A percentile compares a stretch with the other conserved stretches of the same genome.
Conservation (phyloP, 352 stramenopile species). For the Pythium rishiriense region DNA sequence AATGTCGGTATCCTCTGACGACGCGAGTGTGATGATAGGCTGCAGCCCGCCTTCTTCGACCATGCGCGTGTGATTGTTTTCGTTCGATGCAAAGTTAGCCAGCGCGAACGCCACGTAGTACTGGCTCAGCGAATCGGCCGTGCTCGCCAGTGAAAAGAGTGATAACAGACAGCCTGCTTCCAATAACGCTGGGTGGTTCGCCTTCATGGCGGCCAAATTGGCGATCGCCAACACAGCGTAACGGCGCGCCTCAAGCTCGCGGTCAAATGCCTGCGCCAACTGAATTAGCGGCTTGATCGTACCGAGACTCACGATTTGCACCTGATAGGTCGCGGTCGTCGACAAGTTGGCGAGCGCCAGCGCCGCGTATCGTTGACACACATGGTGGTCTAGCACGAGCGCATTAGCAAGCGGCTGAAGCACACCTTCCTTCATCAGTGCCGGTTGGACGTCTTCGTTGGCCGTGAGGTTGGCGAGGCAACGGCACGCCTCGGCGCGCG, state of each 20-base stretch:
- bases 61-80: constrained; percentile 91
- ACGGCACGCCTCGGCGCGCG: constrained; percentile 89
- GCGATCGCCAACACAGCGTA: constrained; percentile 94
- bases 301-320: constrained; percentile 94
- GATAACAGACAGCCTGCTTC: constrained; percentile 90
- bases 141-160: constrained; percentile 94
- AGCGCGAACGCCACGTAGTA: constrained; percentile 95
- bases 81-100: constrained; percentile 94
- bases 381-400: constrained; percentile 86
- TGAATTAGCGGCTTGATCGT: constrained; percentile 90
- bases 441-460: constrained; percentile 92
- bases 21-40: constrained; percentile 93
- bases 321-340: constrained; percentile 91
- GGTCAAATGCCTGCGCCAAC: constrained; percentile 85
- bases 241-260: constrained; percentile 92
- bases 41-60: constrained; percentile 95
- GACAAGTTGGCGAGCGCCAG: constrained; percentile 94
- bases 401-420: constrained; percentile 90
- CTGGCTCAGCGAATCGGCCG: constrained; percentile 90
- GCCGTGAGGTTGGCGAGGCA: constrained; percentile 95
- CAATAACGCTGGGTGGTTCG: constrained; percentile 93
- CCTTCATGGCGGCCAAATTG: constrained; percentile 94
- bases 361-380: constrained; percentile 93
- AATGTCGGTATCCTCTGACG: constrained; percentile 90
- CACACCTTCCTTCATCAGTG: constrained; percentile 91